phyloP scores from a whole-genome alignment of 305 asterid species.

The Fraxinus sp. region DNA sequence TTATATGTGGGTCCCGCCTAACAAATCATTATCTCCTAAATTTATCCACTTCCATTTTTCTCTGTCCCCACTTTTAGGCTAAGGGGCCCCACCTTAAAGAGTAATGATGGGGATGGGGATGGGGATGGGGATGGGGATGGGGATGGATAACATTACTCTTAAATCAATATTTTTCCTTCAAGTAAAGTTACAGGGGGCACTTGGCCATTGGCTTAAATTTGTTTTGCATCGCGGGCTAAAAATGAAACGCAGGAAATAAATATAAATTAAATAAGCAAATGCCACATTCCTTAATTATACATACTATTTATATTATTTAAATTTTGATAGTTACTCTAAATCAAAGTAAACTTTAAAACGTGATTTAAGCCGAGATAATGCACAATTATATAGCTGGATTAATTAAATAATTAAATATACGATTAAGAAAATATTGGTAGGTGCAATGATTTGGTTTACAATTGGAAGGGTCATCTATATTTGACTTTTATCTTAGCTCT shows the following conservation, averaged over 20 bases:
- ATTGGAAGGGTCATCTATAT: slow-evolving; percentile 19
- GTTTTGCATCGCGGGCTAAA: background rate
- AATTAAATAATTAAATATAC: background rate
- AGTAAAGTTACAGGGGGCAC: background rate
- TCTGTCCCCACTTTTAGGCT: slow-evolving; percentile 11
- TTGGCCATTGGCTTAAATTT: background rate
- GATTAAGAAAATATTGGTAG: background rate
- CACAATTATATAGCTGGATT: background rate
- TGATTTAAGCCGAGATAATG: slow-evolving; percentile 12
- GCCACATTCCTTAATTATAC: too few relatives aligned
- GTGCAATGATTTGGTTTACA: slow-evolving; percentile 16
- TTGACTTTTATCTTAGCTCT: background rate
- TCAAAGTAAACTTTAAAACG: background rate
- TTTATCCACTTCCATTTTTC: slow-evolving; percentile 28
- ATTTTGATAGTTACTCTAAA: too few relatives aligned
- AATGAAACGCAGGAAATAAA: background rate
- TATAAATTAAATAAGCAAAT: too few relatives aligned
- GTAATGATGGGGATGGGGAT: too few relatives aligned
- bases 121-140: too few relatives aligned
- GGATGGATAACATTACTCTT: too few relatives aligned
- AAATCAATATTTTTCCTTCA: background rate
- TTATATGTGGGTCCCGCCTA: slow-evolving; percentile 28
- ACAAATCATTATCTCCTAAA: background rate
- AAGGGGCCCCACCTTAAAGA: too few relatives aligned
- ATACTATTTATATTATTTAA: too few relatives aligned